Evolutionary conservation across 768 basidiomycete species (phyloP).

Genomic region (Podaxis sp.): DNA sequence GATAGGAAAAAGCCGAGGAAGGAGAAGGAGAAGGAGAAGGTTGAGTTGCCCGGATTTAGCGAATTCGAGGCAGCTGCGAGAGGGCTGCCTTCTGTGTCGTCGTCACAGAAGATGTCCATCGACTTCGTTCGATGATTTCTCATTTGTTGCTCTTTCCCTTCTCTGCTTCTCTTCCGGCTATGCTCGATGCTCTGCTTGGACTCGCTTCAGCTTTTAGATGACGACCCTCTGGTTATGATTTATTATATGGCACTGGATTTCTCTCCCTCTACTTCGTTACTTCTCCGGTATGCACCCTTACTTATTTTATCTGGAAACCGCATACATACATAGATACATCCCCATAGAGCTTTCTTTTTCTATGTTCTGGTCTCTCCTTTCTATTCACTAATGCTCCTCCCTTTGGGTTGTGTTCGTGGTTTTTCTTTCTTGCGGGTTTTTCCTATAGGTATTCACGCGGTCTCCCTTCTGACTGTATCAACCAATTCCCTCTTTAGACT

Average conservation of each 20-base stretch:
- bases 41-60: conserved; percentile 64
- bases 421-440: not conserved
- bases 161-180: not conserved
- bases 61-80: conserved; percentile 60
- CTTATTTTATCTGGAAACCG: conserved; percentile 15
- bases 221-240: not conserved
- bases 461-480: not conserved
- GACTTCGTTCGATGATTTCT: conserved; percentile 16
- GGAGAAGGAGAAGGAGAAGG: conserved; percentile 31
- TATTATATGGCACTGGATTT: not conserved
- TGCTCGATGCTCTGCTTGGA: not conserved
- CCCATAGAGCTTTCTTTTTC: conserved; percentile 11
- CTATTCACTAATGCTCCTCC: not conserved
- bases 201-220: conserved; percentile 9
- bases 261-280: not conserved
- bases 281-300: not conserved
- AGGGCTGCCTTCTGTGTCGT: conserved; percentile 12
- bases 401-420: not conserved
- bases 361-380: not conserved
- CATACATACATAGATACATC: conserved; percentile 4
- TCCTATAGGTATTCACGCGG: not conserved
- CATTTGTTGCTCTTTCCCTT: not conserved
- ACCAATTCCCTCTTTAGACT: not conserved
- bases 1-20: conserved; percentile 18
- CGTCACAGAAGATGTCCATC: conserved; percentile 23